Conservation (phyloP, 768 basidiomycete species). For the Mycena filopes region DNA sequence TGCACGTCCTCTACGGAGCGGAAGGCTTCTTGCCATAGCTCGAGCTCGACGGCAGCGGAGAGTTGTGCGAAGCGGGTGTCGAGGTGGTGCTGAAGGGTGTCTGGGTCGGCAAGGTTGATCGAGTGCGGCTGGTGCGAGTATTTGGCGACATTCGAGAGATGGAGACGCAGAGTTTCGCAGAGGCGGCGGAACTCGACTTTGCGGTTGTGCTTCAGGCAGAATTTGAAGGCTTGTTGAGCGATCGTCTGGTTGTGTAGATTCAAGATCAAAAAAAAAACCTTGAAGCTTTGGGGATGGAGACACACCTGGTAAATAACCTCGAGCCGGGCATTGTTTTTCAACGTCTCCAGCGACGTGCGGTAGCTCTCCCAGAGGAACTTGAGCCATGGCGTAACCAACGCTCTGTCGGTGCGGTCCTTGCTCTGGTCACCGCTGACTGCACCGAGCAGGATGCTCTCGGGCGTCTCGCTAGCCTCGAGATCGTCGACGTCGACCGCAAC, state of each 20-base stretch:
- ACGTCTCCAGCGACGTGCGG: slow-evolving; percentile 92
- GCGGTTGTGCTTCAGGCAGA: slow-evolving; percentile 92
- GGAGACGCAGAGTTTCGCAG: slow-evolving; percentile 95
- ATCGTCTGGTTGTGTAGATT: slow-evolving; percentile 69
- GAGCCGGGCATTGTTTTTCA: slow-evolving; percentile 94
- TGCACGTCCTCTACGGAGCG: slow-evolving; percentile 98
- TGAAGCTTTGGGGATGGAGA: slow-evolving; percentile 12
- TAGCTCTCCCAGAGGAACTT: slow-evolving; percentile 99
- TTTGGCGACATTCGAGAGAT: slow-evolving; percentile 94
- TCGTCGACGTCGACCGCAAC: slow-evolving; percentile 89
- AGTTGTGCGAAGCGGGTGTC: slow-evolving; percentile 98
- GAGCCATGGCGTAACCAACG: slow-evolving; percentile 96
- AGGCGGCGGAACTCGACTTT: slow-evolving; percentile 98
- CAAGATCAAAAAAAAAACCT: not conserved
- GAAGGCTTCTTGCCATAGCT: slow-evolving; percentile 99
- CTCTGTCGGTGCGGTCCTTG: slow-evolving; percentile 93
- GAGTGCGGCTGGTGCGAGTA: slow-evolving; percentile 94
- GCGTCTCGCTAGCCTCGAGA: slow-evolving; percentile 95
- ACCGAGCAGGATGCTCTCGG: slow-evolving; percentile 89
- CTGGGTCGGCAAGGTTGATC: slow-evolving; percentile 95
- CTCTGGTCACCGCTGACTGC: slow-evolving; percentile 91
- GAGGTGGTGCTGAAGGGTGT: slow-evolving; percentile 94
- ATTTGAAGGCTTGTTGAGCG: slow-evolving; percentile 96
- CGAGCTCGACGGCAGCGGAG: slow-evolving; percentile 95
- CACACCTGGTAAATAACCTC: slow-evolving; percentile 94